Evolutionary conservation across 2,329 filamentous ascomycete species (phyloP), one percentile per base, ranked within the genome.

Genomic region (Talaromyces albobiverticillius): DNA sequence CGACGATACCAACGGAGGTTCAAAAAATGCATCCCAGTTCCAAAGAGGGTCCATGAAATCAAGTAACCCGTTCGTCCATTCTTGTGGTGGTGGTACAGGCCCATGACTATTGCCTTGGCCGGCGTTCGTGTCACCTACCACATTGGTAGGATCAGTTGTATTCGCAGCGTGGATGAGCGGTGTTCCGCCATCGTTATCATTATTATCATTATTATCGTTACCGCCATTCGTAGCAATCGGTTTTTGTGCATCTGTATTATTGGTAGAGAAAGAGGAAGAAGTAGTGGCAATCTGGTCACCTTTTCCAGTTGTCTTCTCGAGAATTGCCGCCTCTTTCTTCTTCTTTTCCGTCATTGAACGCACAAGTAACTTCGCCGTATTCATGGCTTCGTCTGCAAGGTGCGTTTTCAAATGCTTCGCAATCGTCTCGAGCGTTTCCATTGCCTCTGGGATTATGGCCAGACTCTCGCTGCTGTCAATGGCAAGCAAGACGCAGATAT

Each of bases 401-500:
- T 58, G 56, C 7, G 56, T 58, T 16, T 71, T 65, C 25, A 74
- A 65, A 2, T 62, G 61, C 23, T 67, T 60, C 2, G 67, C 67
- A n/a, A 76, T 69, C 20, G 67, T 63, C 47, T 69, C 67, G 36
- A 76, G 60, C 2, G 68, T 63, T n/a, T 66, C 63, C 64, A 76
- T 70, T 1, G 66, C 65, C 18, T 67, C 65, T 14, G 66, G 59
- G 5, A 76, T 65, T 22, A 64, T 63, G 2, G 66, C 60, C 10
- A 74, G 63, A 51, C 66, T 70, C 14, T 67, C 64, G 0, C 66
- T 63, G 2, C 71, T 74, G 43, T 72, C 71, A 20, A 76, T 68
- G 3, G 71, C 72, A 11, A 77, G 64, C 3, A 71, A 61, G 25
- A 73, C 67, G 57, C 73, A 76, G 9, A 73, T 61, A 40, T 73